These are phyloP conservation scores for Colletotrichum sp. DNA, from an alignment of 2,329 filamentous ascomycete genomes.

Conservation along the genomic window DNA sequence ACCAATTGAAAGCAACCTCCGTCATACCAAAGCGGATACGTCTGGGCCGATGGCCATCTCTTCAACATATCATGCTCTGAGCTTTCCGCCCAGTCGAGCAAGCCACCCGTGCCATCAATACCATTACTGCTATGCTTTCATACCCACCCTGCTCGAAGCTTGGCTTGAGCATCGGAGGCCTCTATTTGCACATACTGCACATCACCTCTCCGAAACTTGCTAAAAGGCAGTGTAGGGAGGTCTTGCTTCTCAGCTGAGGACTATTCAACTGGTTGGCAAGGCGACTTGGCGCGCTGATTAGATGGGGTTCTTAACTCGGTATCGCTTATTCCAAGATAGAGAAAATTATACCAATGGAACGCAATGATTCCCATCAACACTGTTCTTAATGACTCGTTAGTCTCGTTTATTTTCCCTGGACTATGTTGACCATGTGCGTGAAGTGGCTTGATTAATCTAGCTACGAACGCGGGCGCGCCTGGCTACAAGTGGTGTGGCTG, in stretches of 20 bases:
- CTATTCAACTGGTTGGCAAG: neutral
- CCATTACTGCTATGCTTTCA: neutral
- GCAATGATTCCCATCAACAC: neutral
- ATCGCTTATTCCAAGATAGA: neutral
- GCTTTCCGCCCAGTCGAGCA: neutral
- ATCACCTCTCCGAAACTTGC: neutral
- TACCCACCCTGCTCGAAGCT: neutral
- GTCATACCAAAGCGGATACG: neutral
- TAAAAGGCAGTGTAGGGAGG: neutral
- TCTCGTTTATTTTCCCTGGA: neutral
- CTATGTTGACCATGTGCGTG: neutral
- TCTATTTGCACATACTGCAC: neutral
- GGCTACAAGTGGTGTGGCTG: too few relatives aligned
- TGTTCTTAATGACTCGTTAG: neutral
- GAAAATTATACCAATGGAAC: neutral
- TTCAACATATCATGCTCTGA: neutral
- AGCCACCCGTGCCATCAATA: neutral
- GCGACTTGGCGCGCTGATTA: neutral
- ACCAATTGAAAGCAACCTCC: neutral
- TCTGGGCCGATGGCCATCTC: neutral
- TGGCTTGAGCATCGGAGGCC: neutral
- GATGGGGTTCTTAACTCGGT: neutral
- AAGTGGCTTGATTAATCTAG: too few relatives aligned
- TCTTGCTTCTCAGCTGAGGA: neutral
- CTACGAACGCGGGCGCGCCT: too few relatives aligned